Base-by-base conservation (phyloP, 306 rosid genomes). In the Casuarina glauca region DNA sequence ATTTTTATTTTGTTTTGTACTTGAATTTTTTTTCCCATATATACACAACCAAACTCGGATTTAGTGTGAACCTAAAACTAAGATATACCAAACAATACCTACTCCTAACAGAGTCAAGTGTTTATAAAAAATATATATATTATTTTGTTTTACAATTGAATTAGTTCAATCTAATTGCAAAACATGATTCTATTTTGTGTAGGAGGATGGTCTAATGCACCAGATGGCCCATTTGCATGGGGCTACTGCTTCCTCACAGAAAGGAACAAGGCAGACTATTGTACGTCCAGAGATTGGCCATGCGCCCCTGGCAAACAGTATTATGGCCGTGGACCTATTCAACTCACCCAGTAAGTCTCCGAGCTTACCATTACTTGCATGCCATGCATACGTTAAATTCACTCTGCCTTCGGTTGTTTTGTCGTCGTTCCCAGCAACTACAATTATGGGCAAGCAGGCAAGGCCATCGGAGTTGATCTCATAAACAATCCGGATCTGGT, bases 321-420 rank as follows among this genome's bases (percentile, higher is more conserved):
- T 69, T 87, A 80, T 1, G 91, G 94, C 3, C 74, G 94, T 1
- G 94, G 97, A 52, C 93, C 97, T 16, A 82, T 90, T 64, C 97
- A 91, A 77, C 53, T 90, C 17, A 38, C 86, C 1, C 66, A 80
- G 88, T 88, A 75, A 4, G 60, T 70, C 35, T 64, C 3, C 39
- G 9, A 9, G 10, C 9, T 11, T 1, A 51, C 12, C 55, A 51
- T 15, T 26, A 26, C 32, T 26, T 26, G 32, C 32, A 26, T 26
- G 0, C 32, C 32, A 26, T 0, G 0, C 32, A 26, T 26, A 26
- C 32, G 32, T 26, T 26, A 26, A 26, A 26, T 26, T 26, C 32
- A 26, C 32, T 26, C 32, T 26, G 32, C 7, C 50, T 39, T 26
- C 4, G 42, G 36, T 11, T 41, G 36, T 69, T 45, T 9, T 2